Evolutionary conservation across 2,329 filamentous ascomycete species (phyloP).

Genomic region (Bisporella sp.): DNA sequence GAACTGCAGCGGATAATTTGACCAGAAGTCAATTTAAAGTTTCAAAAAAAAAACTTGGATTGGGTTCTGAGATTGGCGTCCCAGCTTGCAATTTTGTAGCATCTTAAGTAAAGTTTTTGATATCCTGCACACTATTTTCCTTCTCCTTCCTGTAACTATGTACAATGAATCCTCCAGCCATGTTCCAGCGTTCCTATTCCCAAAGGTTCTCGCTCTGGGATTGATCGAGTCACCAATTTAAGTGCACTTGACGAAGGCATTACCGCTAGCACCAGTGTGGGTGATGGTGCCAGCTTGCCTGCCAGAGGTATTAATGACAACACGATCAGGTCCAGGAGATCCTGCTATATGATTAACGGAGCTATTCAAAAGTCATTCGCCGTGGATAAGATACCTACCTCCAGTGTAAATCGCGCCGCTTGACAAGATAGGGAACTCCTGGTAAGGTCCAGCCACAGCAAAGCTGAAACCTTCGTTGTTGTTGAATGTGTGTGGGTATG

Average conservation of each 20-base stretch:
- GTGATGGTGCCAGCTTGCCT: constrained; percentile 58
- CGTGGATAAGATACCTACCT: constrained; percentile 31
- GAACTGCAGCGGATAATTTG: too few relatives aligned
- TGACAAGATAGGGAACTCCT: constrained; percentile 54
- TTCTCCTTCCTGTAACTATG: too few relatives aligned
- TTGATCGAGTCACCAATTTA: constrained; percentile 1
- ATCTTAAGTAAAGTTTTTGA: too few relatives aligned
- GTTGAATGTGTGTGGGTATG: constrained; percentile 51
- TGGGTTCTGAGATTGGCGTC: too few relatives aligned
- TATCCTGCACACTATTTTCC: too few relatives aligned
- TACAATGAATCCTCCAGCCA: too few relatives aligned
- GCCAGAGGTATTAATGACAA: constrained; percentile 53
- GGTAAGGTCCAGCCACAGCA: constrained; percentile 47
- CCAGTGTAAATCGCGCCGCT: constrained; percentile 42
- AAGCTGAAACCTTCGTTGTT: constrained; percentile 59
- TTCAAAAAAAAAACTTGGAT: too few relatives aligned
- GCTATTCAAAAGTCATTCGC: neutral
- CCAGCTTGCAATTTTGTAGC: too few relatives aligned
- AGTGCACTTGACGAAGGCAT: constrained; percentile 59
- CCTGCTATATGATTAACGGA: constrained; percentile 29
- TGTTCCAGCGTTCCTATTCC: neutral
- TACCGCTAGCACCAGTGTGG: constrained; percentile 61
- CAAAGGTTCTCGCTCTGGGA: neutral
- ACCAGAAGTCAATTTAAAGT: too few relatives aligned
- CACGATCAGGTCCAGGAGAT: constrained; percentile 59